These are phyloP conservation scores for Xerocomus nothofagi DNA, from an alignment of 1,284 basidiomycete species.

Conservation along the genomic window DNA sequence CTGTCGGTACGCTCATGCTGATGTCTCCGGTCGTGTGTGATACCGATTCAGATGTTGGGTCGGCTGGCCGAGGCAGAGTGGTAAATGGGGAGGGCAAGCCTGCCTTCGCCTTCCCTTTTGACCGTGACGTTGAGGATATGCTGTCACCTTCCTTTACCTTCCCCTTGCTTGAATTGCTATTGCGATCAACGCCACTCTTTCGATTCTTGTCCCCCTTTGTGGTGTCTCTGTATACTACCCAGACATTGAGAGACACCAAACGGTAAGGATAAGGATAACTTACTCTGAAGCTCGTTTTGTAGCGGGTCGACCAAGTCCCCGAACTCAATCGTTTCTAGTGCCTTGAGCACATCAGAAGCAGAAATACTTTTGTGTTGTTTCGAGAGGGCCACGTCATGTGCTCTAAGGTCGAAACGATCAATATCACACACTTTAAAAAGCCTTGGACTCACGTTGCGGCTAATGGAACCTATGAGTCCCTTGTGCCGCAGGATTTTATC, in stretches of 20 bases:
- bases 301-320: conserved; percentile 70
- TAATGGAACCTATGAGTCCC: conserved; percentile 27
- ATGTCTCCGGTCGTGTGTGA: conserved; percentile 23
- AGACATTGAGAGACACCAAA: not conserved
- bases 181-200: conserved; percentile 38
- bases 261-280: conserved; percentile 19
- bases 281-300: conserved; percentile 73
- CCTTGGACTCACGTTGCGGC: conserved; percentile 61
- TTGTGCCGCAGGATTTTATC: not conserved
- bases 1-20: conserved; percentile 17
- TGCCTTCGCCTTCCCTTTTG: conserved; percentile 40
- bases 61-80: conserved; percentile 26
- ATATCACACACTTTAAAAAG: not conserved
- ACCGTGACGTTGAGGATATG: conserved; percentile 27
- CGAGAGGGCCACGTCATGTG: conserved; percentile 82
- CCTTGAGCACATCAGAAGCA: conserved; percentile 85
- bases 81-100: conserved; percentile 32
- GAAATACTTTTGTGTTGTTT: conserved; percentile 88
- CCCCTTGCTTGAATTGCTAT: conserved; percentile 29
- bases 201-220: conserved; percentile 55
- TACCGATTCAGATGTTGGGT: conserved; percentile 18
- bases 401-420: conserved; percentile 45
- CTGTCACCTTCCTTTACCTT: conserved; percentile 30
- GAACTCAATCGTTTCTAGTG: conserved; percentile 79
- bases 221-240: conserved; percentile 58